Base-by-base conservation (phyloP, 169 alveolate genomes). In the Plasmodium malariae region DNA sequence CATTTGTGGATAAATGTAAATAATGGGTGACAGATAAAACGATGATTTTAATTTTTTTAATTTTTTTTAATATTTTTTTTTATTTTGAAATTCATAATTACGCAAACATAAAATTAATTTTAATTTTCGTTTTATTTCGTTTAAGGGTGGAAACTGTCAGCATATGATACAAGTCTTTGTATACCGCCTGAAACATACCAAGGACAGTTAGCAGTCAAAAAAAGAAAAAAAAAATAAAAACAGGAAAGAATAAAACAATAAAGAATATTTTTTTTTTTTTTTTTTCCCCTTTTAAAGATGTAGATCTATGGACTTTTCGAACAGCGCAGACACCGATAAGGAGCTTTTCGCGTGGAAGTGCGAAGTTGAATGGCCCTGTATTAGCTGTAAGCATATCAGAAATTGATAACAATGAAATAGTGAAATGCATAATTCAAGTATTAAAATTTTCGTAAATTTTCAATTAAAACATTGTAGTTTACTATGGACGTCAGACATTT, bases 301-400 rank as follows among this genome's bases (percentile, higher is more conserved):
- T 85, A 88, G 92, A 45, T 93, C 88, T 19, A 78, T 78, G 21
- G 89, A 78, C 48, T 78, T 78, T 49, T 78, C 89, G 37, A 78
- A 78, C 51, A 78, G 89, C 51, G 43, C 51, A 45, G 12, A 45
- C 48, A 24, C 43, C 3, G 89, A 78, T 69, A 78, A 78, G 55
- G 89, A 78, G 26, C 68, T 78, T 30, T 63, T 78, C 72, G 74
- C 89, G 2, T 78, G 89, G 89, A 78, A 78, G 34, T 78, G 89
- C 19, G 80, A 78, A 49, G 89, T 78, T 40, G 91, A 91, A 86
- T 93, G 96, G 96, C 95, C 96, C 12, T 93, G 96, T 36, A 59
- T 90, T 14, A 87, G 65, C 19, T 91, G 93, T 88, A 88, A 45
- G 32, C 17, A 30, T 28, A 54, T 32, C 60, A 45, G 51, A 62